Evolutionary conservation across 1,284 basidiomycete species (phyloP).

Genomic region (Agaricales sp.): DNA sequence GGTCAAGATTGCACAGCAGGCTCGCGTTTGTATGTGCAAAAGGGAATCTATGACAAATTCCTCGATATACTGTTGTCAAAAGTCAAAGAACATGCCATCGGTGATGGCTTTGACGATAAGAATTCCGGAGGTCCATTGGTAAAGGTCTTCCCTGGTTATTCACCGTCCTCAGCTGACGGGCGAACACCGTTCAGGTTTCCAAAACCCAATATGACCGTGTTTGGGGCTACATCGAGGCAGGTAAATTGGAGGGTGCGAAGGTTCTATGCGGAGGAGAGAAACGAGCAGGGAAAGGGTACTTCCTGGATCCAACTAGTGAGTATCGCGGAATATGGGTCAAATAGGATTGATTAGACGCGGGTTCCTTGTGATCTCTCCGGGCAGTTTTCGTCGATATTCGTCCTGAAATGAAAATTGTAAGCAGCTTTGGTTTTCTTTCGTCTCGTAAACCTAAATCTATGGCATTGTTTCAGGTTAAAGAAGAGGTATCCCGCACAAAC

Average conservation of each 20-base stretch:
- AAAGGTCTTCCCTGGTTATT: slow-evolving; percentile 16
- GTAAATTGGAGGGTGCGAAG: slow-evolving; percentile 79
- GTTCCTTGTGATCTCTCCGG: slow-evolving; percentile 1
- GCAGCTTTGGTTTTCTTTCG: slow-evolving; percentile 15
- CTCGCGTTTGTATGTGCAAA: slow-evolving; percentile 78
- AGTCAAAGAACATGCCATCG: slow-evolving; percentile 63
- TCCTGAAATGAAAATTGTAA: slow-evolving; percentile 70
- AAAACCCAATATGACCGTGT: slow-evolving; percentile 84
- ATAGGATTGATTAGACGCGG: neutral
- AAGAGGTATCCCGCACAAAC: slow-evolving; percentile 65
- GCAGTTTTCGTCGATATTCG: slow-evolving; percentile 67
- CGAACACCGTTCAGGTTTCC: slow-evolving; percentile 45
- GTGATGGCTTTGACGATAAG: slow-evolving; percentile 71
- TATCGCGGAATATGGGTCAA: neutral
- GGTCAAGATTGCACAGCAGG: slow-evolving; percentile 88
- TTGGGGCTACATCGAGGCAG: slow-evolving; percentile 81
- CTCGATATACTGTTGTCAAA: slow-evolving; percentile 55
- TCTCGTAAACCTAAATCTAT: slow-evolving; percentile 9
- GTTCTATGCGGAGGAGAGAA: slow-evolving; percentile 73
- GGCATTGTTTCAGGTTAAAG: slow-evolving; percentile 50
- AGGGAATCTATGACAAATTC: slow-evolving; percentile 80
- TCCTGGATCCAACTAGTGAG: slow-evolving; percentile 69
- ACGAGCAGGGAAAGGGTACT: slow-evolving; percentile 59
- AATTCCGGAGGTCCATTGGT: slow-evolving; percentile 77
- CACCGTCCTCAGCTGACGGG: slow-evolving; percentile 6